Percentiles rank a stretch among this genome's conserved stretches.
These are phyloP conservation scores for Hirsutella rhossiliensis DNA, from an alignment of 2,329 filamentous ascomycete species.

Conservation along the genomic window DNA sequence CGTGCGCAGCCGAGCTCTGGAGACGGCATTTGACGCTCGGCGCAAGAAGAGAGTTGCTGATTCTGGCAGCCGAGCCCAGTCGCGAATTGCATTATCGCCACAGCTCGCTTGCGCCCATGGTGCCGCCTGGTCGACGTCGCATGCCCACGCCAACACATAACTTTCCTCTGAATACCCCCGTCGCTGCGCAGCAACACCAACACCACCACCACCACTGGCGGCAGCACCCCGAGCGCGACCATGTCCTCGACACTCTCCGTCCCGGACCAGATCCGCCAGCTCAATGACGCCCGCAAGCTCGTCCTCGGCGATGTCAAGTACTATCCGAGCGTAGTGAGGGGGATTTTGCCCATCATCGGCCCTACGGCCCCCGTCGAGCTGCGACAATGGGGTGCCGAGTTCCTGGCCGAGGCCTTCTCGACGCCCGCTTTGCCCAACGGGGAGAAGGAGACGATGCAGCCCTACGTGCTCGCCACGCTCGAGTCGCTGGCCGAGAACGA, in stretches of 20 bases:
- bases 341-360: constrained; percentile 83
- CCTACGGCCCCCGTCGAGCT: constrained; percentile 64
- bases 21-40: neutral
- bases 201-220: neutral
- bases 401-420: constrained; percentile 89
- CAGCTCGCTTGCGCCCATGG: constrained; percentile 6
- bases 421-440: constrained; percentile 69
- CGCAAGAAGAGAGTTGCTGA: constrained; percentile 15
- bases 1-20: neutral
- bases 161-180: neutral
- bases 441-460: constrained; percentile 70
- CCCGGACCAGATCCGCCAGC: constrained; percentile 70
- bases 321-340: constrained; percentile 85
- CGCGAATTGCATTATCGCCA: constrained; percentile 11
- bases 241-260: constrained; percentile 47
- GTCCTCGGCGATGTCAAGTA: constrained; percentile 77
- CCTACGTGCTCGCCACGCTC: constrained; percentile 68
- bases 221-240: constrained; percentile 11
- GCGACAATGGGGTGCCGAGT: constrained; percentile 91
- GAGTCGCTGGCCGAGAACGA: constrained; percentile 56
- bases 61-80: constrained; percentile 16
- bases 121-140: neutral
- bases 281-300: constrained; percentile 81
- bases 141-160: neutral
- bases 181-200: constrained; percentile 1